A percentile compares a stretch with the other conserved stretches of the same genome.
These are phyloP conservation scores for Globisporangium parvum DNA, from an alignment of 352 stramenopile species.

Conservation along the genomic window DNA sequence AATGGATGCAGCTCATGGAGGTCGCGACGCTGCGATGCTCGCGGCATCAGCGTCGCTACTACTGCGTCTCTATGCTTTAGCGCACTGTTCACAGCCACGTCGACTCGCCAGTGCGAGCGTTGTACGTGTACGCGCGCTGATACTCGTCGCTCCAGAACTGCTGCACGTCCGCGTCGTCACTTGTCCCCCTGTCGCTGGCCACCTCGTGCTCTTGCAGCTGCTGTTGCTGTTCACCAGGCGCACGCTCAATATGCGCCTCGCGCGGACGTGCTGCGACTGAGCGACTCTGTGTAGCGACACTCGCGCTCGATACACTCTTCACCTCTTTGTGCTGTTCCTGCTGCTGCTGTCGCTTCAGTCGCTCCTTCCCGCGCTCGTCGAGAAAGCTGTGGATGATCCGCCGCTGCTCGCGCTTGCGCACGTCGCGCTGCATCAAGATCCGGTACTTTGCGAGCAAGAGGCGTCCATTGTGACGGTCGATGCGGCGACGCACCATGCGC, in stretches of 20 bases:
- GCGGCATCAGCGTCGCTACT: too few species aligned
- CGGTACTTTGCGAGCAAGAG: slow-evolving; percentile 36
- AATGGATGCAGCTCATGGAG: too few species aligned
- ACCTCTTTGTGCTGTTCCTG: neutral
- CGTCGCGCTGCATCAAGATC: slow-evolving; percentile 38
- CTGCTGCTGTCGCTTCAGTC: slow-evolving; percentile 12
- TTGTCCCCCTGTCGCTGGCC: slow-evolving; percentile 2
- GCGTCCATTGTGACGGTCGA: slow-evolving; percentile 28
- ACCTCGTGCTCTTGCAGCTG: neutral
- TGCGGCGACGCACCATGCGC: slow-evolving; percentile 16
- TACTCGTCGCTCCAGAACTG: slow-evolving; percentile 63
- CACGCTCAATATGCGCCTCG: neutral
- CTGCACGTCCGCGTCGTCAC: slow-evolving; percentile 16
- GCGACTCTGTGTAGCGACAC: neutral
- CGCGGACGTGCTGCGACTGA: neutral
- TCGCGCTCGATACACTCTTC: too few species aligned
- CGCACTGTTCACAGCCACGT: slow-evolving; percentile 40
- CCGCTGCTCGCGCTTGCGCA: slow-evolving; percentile 42
- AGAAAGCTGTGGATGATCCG: slow-evolving; percentile 49
- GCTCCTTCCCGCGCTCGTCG: slow-evolving; percentile 25
- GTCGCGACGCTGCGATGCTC: too few species aligned
- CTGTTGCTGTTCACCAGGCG: neutral
- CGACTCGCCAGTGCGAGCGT: slow-evolving; percentile 35
- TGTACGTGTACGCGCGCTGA: slow-evolving; percentile 40
- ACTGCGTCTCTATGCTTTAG: neutral